Evolutionary conservation across 768 basidiomycete species (phyloP).

Genomic region (Plicaturopsis crispa): DNA sequence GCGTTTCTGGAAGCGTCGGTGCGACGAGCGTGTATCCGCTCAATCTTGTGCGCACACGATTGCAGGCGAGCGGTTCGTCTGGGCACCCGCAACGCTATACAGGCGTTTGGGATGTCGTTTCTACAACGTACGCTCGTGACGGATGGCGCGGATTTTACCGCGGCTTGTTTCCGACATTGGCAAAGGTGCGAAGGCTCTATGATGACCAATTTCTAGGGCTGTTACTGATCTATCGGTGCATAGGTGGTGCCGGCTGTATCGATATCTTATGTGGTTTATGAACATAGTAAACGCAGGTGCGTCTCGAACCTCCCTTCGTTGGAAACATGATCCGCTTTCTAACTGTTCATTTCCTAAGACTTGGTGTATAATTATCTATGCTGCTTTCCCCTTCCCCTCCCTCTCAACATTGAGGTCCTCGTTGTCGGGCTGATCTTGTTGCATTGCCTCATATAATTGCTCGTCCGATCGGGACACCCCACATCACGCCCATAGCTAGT

Average conservation of each 20-base stretch:
- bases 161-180: conserved; percentile 85
- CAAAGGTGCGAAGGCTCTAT: conserved; percentile 52
- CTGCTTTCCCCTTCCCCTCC: not conserved
- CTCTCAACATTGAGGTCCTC: too few species aligned
- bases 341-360: conserved; percentile 27
- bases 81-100: conserved; percentile 90
- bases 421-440: too few species aligned
- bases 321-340: conserved; percentile 1
- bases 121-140: conserved; percentile 74
- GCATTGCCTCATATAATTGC: too few species aligned
- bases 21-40: conserved; percentile 91
- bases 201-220: not conserved
- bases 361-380: conserved; percentile 44
- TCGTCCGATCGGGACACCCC: too few species aligned
- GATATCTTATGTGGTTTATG: conserved; percentile 94
- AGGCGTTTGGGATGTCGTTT: conserved; percentile 79
- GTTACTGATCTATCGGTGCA: conserved; percentile 3
- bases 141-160: conserved; percentile 95
- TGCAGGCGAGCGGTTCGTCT: conserved; percentile 94
- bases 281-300: conserved; percentile 75
- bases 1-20: conserved; percentile 88
- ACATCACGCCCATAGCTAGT: too few species aligned
- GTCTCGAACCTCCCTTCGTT: conserved; percentile 14
- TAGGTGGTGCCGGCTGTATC: conserved; percentile 95
- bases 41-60: conserved; percentile 85